Evolutionary conservation across 2,329 filamentous ascomycete genomes (phyloP), one percentile per base, ranked within the genome.

Genomic region (Chaetomiaceae sp.): DNA sequence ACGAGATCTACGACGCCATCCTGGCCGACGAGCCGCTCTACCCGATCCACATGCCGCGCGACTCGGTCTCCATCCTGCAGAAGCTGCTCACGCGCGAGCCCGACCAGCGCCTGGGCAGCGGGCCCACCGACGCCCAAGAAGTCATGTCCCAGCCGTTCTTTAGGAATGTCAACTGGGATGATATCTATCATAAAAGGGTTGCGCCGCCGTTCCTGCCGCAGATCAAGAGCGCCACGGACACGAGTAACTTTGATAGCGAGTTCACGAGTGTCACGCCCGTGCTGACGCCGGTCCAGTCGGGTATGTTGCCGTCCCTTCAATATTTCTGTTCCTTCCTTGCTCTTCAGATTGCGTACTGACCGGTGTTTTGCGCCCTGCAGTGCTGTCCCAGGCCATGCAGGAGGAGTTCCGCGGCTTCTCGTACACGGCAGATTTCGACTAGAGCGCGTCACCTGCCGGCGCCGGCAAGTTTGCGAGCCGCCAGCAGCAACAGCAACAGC

Each of bases 131-230:
- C 68, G 93, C 93, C 3, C 90, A 97, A 68, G 93, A 98, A 68
- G 86, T 98, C 62, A 98, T 98, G 93, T 94, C 84, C 63, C 93
- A 98, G 66, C 88, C 93, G 1, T 98, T 98, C 75, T 98, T 98
- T 75, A 78, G 89, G 52, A 95, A 93, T 64, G 87, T 97, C 65
- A 95, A 93, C 69, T 98, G 93, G 93, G 93, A 98, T 56, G 93
- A 98, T 63, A 89, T 98, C 51, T 97, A 96, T 67, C 80, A 96
- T 71, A 98, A 97, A 79, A 81, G 88, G 29, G 81, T 96, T 17
- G 78, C 83, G 43, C 86, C 93, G 44, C 93, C 93, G 1, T 97
- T 96, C 72, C 68, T 90, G 66, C 93, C 93, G 15, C 80, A 81
- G 30, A 95, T 98, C 60, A 93, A 86, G 69, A 94, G 79, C 64